Base-by-base conservation (phyloP, 192 early-diverging fungal species). In the Radiomyces spectabilis region DNA sequence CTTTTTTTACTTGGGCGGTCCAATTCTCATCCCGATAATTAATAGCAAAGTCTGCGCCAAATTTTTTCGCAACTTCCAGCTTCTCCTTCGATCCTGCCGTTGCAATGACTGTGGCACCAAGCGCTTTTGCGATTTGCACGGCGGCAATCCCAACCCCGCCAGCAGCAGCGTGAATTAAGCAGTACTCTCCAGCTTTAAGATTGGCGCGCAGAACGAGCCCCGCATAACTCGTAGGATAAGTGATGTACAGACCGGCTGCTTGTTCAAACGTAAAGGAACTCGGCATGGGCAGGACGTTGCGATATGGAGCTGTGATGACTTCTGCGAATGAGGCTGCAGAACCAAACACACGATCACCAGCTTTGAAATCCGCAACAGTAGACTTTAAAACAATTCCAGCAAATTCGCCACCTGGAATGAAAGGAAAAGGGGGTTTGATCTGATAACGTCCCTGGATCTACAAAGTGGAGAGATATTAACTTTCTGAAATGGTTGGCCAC, bases 101-200 rank as follows among this genome's bases (percentile, higher is more conserved):
- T 0, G 84, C 91, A 62, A 96, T 89, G 24, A 93, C 88, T 7
- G 66, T 72, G 12, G 82, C 84, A 1, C 84, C 84, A n/a, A 86
- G 51, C 1, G 69, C 68, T 63, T 86, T 88, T 19, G 93, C 91
- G 29, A 96, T 84, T 66, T 96, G 93, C 30, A 96, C 85, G 0
- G 90, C 90, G n/a, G 84, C 85, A 12, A 87, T 68, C 15, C 93
- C 90, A 1, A 96, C 90, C 29, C 89, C 89, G 24, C 84, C 85
- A 10, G 90, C 93, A 6, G 85, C 93, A n/a, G 89, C 93, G 66
- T 96, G 93, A 19, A 93, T 79, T 40, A 96, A 73, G 31, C 91
- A 85, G 65, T 80, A 80, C 57, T 96, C 89, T 25, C 74, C 80
- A 29, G 50, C 27, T 21, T 78, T 55, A 24, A 91, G 54, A 9